A percentile compares a stretch with the other conserved stretches of the same genome.
Evolutionary conservation across 768 basidiomycete species (phyloP).

Genomic region (Sporobolomyces roseus): DNA sequence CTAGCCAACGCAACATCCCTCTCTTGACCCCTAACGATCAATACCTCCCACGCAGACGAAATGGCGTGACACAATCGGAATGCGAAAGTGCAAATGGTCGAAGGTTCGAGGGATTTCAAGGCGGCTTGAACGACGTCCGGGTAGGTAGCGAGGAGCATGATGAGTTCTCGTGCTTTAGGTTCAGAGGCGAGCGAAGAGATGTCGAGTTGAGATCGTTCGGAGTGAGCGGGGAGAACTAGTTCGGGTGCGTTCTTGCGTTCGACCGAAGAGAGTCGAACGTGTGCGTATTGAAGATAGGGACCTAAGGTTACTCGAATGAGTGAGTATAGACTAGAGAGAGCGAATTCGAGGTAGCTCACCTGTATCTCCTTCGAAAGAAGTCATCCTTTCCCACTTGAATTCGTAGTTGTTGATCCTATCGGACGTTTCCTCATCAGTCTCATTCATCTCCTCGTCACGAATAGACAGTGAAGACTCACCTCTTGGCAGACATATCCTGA

Average conservation of each 20-base stretch:
- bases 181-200: constrained; percentile 64
- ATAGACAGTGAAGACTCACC: neutral
- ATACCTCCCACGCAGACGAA: constrained; percentile 84
- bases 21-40: constrained; percentile 76
- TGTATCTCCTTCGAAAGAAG: constrained; percentile 92
- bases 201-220: constrained; percentile 56
- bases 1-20: constrained; percentile 74
- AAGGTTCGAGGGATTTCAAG: constrained; percentile 78
- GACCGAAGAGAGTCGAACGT: constrained; percentile 85
- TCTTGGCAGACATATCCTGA: constrained; percentile 53
- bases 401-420: constrained; percentile 91
- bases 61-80: constrained; percentile 79
- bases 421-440: too few species aligned
- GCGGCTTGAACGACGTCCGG: constrained; percentile 87
- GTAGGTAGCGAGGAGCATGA: constrained; percentile 80
- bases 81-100: constrained; percentile 82
- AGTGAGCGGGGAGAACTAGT: constrained; percentile 65
- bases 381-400: constrained; percentile 91
- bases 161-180: constrained; percentile 77
- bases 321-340: neutral
- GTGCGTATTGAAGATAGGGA: constrained; percentile 93
- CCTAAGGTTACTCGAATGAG: constrained; percentile 6
- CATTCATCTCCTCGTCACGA: neutral
- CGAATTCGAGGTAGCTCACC: constrained; percentile 50
- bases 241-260: constrained; percentile 81